phyloP scores from a whole-genome alignment of 805 yeast genomes.

The Monosporozyma aquatica region DNA sequence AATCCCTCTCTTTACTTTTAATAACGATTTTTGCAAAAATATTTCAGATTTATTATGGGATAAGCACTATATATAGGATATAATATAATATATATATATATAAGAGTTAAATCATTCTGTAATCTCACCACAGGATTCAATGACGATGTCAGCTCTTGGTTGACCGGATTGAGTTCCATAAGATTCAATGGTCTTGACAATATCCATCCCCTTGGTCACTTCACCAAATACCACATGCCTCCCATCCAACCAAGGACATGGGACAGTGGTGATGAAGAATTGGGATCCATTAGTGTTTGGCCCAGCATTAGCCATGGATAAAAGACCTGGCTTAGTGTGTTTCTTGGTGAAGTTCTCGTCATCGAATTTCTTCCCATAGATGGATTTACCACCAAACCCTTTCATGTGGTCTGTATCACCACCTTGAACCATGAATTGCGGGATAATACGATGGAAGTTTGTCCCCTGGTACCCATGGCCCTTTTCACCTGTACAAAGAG shows the following conservation, averaged over 20 bases:
- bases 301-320: constrained; percentile 91
- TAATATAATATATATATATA: too few relatives aligned
- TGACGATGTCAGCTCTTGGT: constrained; percentile 53
- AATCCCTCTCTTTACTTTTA: too few relatives aligned
- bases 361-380: constrained; percentile 60
- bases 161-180: constrained; percentile 61
- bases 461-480: constrained; percentile 78
- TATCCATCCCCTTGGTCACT: constrained; percentile 55
- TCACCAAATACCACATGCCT: constrained; percentile 74
- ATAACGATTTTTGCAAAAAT: too few relatives aligned
- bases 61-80: too few relatives aligned
- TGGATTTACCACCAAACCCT: constrained; percentile 90
- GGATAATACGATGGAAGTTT: constrained; percentile 88
- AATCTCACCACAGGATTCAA: constrained; percentile 54
- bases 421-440: constrained; percentile 95
- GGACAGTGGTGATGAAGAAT: constrained; percentile 77
- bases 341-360: constrained; percentile 56
- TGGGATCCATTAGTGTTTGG: constrained; percentile 90
- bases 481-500: constrained; percentile 82
- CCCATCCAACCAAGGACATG: constrained; percentile 72
- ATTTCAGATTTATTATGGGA: not conserved
- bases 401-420: constrained; percentile 80
- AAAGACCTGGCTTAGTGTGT: constrained; percentile 72
- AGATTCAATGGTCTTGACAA: constrained; percentile 51
- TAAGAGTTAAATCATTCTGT: not conserved